These are phyloP conservation scores for Salix arbutifolia DNA, from an alignment of 345 rosid genomes.

Conservation along the genomic window DNA sequence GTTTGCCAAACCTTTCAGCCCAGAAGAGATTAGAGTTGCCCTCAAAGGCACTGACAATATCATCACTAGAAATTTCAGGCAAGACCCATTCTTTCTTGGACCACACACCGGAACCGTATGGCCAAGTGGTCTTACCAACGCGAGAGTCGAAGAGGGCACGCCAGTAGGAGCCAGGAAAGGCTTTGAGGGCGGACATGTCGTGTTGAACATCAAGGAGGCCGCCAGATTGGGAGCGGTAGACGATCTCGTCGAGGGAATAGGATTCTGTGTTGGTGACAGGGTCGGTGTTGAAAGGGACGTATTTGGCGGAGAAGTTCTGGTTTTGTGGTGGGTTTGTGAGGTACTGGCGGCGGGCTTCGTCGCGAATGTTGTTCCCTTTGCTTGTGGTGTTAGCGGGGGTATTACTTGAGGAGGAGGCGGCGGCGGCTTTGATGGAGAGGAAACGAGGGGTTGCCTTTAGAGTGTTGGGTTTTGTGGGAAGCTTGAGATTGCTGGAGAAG, in stretches of 20 bases:
- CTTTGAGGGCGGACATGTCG: slow-evolving; percentile 21
- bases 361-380: slow-evolving; percentile 37
- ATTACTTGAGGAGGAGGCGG: slow-evolving; percentile 6
- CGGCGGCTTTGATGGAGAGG: slow-evolving; percentile 6
- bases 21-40: slow-evolving; percentile 28
- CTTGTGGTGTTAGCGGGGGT: slow-evolving; percentile 4
- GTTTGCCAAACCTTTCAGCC: slow-evolving; percentile 28
- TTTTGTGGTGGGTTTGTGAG: slow-evolving; percentile 12
- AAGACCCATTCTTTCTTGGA: slow-evolving; percentile 26
- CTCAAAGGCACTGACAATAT: slow-evolving; percentile 25
- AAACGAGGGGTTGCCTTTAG: slow-evolving; percentile 10
- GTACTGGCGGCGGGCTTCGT: slow-evolving; percentile 47
- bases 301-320: slow-evolving; percentile 44
- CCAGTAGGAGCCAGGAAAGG: slow-evolving; percentile 24
- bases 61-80: slow-evolving; percentile 23
- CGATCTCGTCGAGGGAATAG: slow-evolving; percentile 30
- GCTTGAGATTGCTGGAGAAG: not conserved
- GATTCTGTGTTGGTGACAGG: slow-evolving; percentile 11
- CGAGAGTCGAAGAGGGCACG: slow-evolving; percentile 20
- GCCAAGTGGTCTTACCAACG: slow-evolving; percentile 25
- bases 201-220: slow-evolving; percentile 30
- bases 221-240: slow-evolving; percentile 23
- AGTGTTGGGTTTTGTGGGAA: not conserved
- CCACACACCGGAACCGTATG: slow-evolving; percentile 31
- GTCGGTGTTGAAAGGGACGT: slow-evolving; percentile 50